Conservation (phyloP, 345 rosid species). For the Psidium friedrichsthalianum region DNA sequence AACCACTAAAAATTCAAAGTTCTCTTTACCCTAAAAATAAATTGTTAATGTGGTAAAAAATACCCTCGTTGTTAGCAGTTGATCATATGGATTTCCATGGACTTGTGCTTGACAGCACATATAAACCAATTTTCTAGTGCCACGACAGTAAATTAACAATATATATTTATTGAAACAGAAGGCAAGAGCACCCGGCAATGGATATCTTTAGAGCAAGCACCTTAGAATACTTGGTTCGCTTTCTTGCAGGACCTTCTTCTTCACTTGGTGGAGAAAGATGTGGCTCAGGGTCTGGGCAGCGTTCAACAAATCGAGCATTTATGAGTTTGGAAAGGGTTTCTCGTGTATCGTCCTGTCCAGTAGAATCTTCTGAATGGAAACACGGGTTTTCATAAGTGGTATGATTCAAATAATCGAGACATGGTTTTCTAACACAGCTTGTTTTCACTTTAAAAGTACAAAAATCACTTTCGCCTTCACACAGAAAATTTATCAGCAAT, state of each 20-base stretch:
- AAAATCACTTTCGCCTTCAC: neutral
- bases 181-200: neutral
- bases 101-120: neutral
- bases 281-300: slow-evolving; percentile 72
- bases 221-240: slow-evolving; percentile 56
- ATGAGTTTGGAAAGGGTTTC: slow-evolving; percentile 42
- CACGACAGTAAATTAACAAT: neutral
- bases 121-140: neutral
- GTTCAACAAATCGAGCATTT: slow-evolving; percentile 60
- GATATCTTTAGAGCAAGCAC: slow-evolving; percentile 24
- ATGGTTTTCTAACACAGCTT: neutral
- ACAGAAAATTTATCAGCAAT: neutral
- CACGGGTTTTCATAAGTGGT: neutral
- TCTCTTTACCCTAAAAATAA: neutral
- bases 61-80: neutral
- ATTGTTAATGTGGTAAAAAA: neutral
- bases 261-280: slow-evolving; percentile 37
- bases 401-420: neutral
- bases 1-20: neutral
- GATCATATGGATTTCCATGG: neutral
- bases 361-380: slow-evolving; percentile 13
- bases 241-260: slow-evolving; percentile 34
- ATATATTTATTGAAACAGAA: neutral
- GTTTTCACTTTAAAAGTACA: neutral
- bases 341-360: slow-evolving; percentile 24